Percentiles rank a stretch among this genome's conserved stretches.
These are phyloP conservation scores for Phytophthora pistaciae DNA, from an alignment of 352 stramenopile genomes.

Conservation along the genomic window DNA sequence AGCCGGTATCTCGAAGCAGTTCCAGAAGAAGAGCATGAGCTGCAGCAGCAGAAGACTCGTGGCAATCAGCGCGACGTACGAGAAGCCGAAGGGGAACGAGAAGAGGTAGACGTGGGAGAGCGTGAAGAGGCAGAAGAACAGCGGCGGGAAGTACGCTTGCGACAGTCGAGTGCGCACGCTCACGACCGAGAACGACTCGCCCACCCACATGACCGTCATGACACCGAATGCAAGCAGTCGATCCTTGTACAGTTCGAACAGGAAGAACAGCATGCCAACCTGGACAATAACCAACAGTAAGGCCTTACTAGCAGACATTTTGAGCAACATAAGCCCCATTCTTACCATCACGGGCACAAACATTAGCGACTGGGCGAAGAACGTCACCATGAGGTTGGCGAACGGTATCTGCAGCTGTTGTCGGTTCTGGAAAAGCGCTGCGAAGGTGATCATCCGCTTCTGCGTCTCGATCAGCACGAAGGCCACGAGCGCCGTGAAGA, in stretches of 20 bases:
- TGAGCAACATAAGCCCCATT: background rate
- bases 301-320: too few relatives aligned
- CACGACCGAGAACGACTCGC: conserved; percentile 93
- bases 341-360: conserved; percentile 94
- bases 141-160: conserved; percentile 84
- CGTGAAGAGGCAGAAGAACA: conserved; percentile 95
- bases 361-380: conserved; percentile 93
- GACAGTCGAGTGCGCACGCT: conserved; percentile 79
- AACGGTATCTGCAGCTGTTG: conserved; percentile 78
- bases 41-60: conserved; percentile 52
- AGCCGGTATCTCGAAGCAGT: conserved; percentile 74
- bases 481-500: conserved; percentile 91
- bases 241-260: conserved; percentile 96
- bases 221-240: conserved; percentile 92
- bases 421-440: conserved; percentile 88
- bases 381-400: conserved; percentile 81
- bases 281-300: conserved; percentile 12
- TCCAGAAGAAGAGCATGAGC: conserved; percentile 78
- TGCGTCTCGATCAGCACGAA: conserved; percentile 96
- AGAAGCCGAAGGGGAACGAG: conserved; percentile 94
- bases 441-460: conserved; percentile 94
- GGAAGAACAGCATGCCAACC: conserved; percentile 96
- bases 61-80: conserved; percentile 83
- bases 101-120: conserved; percentile 97
- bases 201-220: conserved; percentile 88